These are phyloP conservation scores for Neohortaea acidophila DNA, from an alignment of 495 filamentous ascomycete genomes.

Conservation along the genomic window DNA sequence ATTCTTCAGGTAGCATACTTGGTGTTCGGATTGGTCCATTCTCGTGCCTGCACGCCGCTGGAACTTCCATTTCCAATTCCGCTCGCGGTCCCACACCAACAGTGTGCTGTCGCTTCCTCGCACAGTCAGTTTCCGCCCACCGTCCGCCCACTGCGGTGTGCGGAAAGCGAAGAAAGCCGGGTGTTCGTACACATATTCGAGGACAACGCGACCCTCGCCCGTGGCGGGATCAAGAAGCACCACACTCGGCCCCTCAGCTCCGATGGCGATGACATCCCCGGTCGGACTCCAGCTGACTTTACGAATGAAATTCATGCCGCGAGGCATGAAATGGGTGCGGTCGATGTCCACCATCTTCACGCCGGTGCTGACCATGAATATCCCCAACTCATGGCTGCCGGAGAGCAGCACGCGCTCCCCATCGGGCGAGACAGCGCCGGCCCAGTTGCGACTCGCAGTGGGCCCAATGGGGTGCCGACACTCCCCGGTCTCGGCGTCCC, in stretches of 20 bases:
- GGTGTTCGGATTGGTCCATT: no score
- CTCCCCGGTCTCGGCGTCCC: constrained; percentile 18
- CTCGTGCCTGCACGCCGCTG: no score
- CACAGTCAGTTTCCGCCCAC: constrained; percentile 6
- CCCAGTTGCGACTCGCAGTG: constrained; percentile 19
- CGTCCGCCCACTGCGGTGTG: constrained; percentile 3
- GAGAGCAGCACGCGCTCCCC: constrained; percentile 14
- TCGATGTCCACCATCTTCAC: no score
- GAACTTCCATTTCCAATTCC: not conserved
- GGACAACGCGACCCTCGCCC: not conserved
- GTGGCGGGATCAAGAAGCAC: constrained; percentile 1
- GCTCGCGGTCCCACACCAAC: constrained; percentile 9
- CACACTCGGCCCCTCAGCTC: not conserved
- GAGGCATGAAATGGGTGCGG: not conserved
- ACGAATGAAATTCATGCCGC: not conserved
- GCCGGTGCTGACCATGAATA: constrained; percentile 12
- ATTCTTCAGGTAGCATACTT: no score
- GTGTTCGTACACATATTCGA: not conserved
- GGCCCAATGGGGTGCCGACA: constrained; percentile 1
- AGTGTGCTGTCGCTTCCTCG: not conserved
- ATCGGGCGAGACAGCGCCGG: constrained; percentile 20
- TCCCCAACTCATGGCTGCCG: constrained; percentile 8
- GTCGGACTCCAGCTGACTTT: not conserved
- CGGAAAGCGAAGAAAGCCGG: not conserved
- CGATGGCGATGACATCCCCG: not conserved